Percentiles rank a stretch among this genome's conserved stretches.
Evolutionary conservation across 768 basidiomycete species (phyloP).

Genomic region (Phaffia tasmanica): DNA sequence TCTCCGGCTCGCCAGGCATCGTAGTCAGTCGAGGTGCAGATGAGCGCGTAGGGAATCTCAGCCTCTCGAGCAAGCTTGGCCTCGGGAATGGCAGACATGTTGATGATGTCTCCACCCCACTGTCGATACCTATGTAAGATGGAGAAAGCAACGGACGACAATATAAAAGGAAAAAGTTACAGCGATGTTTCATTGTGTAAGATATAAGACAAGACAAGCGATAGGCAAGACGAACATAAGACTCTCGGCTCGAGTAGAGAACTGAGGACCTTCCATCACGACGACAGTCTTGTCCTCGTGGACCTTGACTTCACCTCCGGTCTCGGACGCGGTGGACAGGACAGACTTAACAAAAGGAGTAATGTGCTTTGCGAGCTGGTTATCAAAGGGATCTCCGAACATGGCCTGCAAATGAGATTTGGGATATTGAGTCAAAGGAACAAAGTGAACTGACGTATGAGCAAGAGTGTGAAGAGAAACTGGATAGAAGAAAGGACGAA

Average conservation of each 20-base stretch:
- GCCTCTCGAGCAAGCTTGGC: slow-evolving; percentile 95
- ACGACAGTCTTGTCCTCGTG: slow-evolving; percentile 70
- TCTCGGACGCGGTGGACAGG: slow-evolving; percentile 31
- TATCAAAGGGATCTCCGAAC: slow-evolving; percentile 85
- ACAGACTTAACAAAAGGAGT: slow-evolving; percentile 49
- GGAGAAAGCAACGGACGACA: background rate
- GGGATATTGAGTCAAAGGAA: background rate
- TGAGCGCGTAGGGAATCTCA: slow-evolving; percentile 86
- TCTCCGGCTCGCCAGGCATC: slow-evolving; percentile 82
- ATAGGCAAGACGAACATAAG: slow-evolving; percentile 45
- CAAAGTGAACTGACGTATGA: background rate
- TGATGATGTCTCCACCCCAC: slow-evolving; percentile 88
- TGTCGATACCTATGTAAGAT: slow-evolving; percentile 48
- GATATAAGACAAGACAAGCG: background rate
- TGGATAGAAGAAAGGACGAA: background rate
- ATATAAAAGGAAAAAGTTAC: background rate
- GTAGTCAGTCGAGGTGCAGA: slow-evolving; percentile 73
- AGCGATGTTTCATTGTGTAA: background rate
- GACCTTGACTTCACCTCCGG: slow-evolving; percentile 54
- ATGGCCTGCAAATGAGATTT: slow-evolving; percentile 42
- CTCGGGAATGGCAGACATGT: slow-evolving; percentile 85
- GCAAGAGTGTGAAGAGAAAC: background rate
- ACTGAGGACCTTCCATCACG: slow-evolving; percentile 47
- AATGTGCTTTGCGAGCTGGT: slow-evolving; percentile 54
- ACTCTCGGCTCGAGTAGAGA: slow-evolving; percentile 96